phyloP scores from a whole-genome alignment of 1,284 basidiomycete genomes.

The Ceratobasidium sp. region DNA sequence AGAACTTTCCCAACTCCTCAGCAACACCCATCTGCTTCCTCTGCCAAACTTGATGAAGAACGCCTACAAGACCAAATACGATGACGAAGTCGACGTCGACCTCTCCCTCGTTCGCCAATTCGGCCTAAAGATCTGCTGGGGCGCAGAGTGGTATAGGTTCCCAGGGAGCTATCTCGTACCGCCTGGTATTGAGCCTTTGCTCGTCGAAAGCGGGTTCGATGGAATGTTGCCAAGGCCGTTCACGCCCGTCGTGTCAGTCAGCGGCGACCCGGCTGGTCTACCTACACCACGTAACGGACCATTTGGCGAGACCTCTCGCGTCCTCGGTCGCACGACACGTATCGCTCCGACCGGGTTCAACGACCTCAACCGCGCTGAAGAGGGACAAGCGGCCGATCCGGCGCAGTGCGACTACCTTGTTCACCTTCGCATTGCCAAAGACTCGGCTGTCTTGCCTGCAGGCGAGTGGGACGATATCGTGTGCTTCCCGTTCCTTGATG shows the following conservation, averaged over 20 bases:
- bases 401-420: conserved; percentile 88
- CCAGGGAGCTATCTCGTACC: conserved; percentile 93
- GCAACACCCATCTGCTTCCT: conserved; percentile 73
- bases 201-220: conserved; percentile 90
- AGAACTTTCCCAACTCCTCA: conserved; percentile 86
- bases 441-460: conserved; percentile 58
- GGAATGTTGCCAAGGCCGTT: conserved; percentile 93
- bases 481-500: conserved; percentile 87
- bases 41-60: conserved; percentile 55
- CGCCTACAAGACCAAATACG: conserved; percentile 58
- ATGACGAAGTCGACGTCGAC: conserved; percentile 75
- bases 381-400: conserved; percentile 71
- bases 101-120: conserved; percentile 78
- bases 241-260: conserved; percentile 49
- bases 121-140: conserved; percentile 86
- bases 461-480: conserved; percentile 86
- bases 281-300: conserved; percentile 44
- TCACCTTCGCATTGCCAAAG: conserved; percentile 83
- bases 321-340: conserved; percentile 61
- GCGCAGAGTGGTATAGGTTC: conserved; percentile 97
- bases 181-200: conserved; percentile 83
- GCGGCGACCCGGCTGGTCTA: conserved; percentile 53
- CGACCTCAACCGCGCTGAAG: conserved; percentile 87
- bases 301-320: conserved; percentile 27
- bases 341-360: conserved; percentile 80